These are phyloP conservation scores for Nitzschia sp. DNA, from an alignment of 108 stramenopile genomes.

Conservation along the genomic window DNA sequence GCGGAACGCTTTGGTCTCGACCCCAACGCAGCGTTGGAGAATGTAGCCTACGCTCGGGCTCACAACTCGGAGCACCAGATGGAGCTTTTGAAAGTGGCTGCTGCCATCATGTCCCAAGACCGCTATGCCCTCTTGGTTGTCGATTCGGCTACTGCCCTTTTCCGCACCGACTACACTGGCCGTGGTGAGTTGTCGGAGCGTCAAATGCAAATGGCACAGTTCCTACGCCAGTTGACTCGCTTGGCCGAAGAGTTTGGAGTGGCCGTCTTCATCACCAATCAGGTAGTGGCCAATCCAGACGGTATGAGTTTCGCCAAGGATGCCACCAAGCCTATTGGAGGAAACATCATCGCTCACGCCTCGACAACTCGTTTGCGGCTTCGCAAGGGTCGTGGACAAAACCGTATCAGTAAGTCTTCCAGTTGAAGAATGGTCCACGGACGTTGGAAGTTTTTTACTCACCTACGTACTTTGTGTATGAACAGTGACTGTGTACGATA, in stretches of 20 bases:
- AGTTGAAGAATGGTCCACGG: neutral
- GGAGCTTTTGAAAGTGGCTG: conserved; percentile 95
- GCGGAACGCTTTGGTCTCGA: conserved; percentile 98
- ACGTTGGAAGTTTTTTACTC: neutral
- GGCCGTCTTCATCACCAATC: conserved; percentile 99
- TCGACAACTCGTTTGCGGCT: conserved; percentile 96
- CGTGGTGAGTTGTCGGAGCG: conserved; percentile 97
- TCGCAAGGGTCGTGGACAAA: conserved; percentile 97
- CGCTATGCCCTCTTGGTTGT: conserved; percentile 97
- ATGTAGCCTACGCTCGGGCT: conserved; percentile 98
- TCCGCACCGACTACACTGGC: conserved; percentile 98
- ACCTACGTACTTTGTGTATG: neutral
- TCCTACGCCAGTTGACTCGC: conserved; percentile 95
- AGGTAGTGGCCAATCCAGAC: conserved; percentile 99
- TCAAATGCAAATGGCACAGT: conserved; percentile 98
- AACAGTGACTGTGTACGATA: conserved; percentile 85
- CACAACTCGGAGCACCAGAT: conserved; percentile 99
- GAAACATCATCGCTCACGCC: conserved; percentile 99
- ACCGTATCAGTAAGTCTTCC: conserved; percentile 75
- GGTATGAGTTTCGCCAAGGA: conserved; percentile 98
- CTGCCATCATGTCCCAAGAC: conserved; percentile 96
- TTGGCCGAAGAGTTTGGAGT: conserved; percentile 98
- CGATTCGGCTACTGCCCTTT: conserved; percentile 98
- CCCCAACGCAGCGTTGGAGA: conserved; percentile 92
- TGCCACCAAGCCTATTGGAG: conserved; percentile 98